Evolutionary conservation across 768 basidiomycete species (phyloP), one percentile per base, ranked within the genome.

Genomic region (Thelephora aurantiotincta): DNA sequence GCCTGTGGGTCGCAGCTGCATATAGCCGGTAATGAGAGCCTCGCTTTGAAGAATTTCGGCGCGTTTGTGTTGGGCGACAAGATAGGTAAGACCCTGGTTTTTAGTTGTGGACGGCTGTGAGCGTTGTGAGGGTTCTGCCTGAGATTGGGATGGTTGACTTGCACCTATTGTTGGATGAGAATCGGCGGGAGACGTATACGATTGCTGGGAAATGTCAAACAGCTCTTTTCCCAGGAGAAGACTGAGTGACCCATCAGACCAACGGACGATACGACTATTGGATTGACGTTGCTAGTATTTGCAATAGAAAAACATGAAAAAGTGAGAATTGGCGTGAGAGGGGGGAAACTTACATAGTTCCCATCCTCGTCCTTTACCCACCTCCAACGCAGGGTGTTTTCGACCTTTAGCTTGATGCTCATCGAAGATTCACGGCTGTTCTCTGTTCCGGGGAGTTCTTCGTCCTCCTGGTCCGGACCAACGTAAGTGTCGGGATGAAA

Each of bases 361-460:
- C 82, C 87, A 35, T 71, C 66, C 48, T 73, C 73, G 53, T 86
- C 84, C 60, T 83, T 85, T 1, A 72, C 71, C 96, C 96, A 99
- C 55, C 82, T 78, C 96, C 96, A 99, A 35, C 96, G 75, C 16
- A 98, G 72, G 5, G 92, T 93, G 62, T 96, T 96, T 68, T 91
- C 88, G 6, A 96, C 87, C 54, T 86, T 82, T 44, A 88, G 73
- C 60, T 88, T 90, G 57, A 88, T 81, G 38, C 77, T 72, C 80
- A 85, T 86, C 48, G 82, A 83, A 64, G 80, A 81, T 63, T 88
- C 83, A 46, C 80, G 77, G 19, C 79, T 62, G 12, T 71, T 77
- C 48, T 80, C 79, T 9, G 67, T 72, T 45, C 74, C 68, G 26
- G 72, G 69, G 13, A 66, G 56, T 44, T 81, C 80, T 18, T 80